phyloP scores from a whole-genome alignment of 2,329 filamentous ascomycete genomes.

The Aschersonia sp. region DNA sequence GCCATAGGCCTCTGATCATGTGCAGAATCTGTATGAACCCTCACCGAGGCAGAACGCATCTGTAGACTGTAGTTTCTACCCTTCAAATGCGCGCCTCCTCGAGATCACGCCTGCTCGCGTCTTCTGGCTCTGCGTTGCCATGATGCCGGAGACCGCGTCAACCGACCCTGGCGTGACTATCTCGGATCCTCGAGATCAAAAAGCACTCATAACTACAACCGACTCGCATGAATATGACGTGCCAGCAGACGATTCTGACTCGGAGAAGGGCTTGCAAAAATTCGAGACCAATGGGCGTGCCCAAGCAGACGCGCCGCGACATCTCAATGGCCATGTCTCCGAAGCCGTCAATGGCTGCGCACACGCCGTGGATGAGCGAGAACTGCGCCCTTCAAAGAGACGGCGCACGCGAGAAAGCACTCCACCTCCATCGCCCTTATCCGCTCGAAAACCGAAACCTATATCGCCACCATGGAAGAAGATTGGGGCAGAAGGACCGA shows the following conservation, averaged over 20 bases:
- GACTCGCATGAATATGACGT: constrained; percentile 7
- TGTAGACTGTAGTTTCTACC: constrained; percentile 40
- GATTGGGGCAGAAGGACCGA: constrained; percentile 70
- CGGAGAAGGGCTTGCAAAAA: neutral
- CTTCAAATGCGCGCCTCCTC: constrained; percentile 43
- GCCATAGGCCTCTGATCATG: constrained; percentile 37
- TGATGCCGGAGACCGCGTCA: constrained; percentile 48
- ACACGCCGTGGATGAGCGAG: constrained; percentile 21
- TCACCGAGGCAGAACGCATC: constrained; percentile 29
- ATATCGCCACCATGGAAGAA: constrained; percentile 91
- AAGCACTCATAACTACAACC: constrained; percentile 11
- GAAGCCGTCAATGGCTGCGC: constrained; percentile 45
- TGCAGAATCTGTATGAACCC: constrained; percentile 33
- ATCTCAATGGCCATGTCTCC: constrained; percentile 16
- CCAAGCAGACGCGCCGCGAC: constrained; percentile 9
- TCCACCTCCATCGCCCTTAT: constrained; percentile 17
- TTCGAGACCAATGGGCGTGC: constrained; percentile 7
- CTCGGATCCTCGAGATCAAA: constrained; percentile 13
- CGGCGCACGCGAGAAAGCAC: constrained; percentile 41
- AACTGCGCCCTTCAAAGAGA: constrained; percentile 47
- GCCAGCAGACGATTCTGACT: constrained; percentile 5
- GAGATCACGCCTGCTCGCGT: constrained; percentile 35
- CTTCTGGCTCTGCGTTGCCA: constrained; percentile 27
- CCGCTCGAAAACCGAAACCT: constrained; percentile 29
- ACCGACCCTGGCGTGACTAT: constrained; percentile 25